Conservation (phyloP, 2,329 filamentous ascomycete genomes). For the Nigrospora sphaerica region DNA sequence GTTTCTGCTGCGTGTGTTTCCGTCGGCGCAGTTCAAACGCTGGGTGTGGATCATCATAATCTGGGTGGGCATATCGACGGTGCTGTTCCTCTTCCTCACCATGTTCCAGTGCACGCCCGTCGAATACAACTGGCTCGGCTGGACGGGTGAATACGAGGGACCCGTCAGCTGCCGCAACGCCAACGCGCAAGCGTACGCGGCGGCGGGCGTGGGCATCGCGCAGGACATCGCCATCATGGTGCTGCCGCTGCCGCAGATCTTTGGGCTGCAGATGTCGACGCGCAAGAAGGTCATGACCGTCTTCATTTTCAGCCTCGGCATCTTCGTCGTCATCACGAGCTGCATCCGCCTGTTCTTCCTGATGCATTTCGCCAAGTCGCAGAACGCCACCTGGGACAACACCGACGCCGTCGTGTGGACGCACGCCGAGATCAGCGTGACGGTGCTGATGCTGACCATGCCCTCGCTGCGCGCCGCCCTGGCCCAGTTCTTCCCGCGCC, state of each 20-base stretch:
- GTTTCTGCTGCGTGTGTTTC: constrained; percentile 7
- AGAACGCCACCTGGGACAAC: constrained; percentile 7
- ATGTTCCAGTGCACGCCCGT: constrained; percentile 9
- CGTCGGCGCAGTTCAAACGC: neutral
- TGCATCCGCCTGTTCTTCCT: constrained; percentile 6
- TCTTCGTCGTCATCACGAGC: constrained; percentile 5
- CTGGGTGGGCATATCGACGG: constrained; percentile 3
- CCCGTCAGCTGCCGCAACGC: constrained; percentile 4
- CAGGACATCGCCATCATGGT: constrained; percentile 8
- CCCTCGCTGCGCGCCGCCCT: constrained; percentile 1
- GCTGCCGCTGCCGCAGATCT: constrained; percentile 8
- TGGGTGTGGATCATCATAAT: constrained; percentile 3
- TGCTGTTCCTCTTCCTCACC: constrained; percentile 5
- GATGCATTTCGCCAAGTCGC: constrained; percentile 3
- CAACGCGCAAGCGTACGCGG: constrained; percentile 2
- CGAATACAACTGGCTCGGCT: constrained; percentile 6
- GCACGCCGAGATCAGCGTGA: constrained; percentile 4
- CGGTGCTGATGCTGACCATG: constrained; percentile 2
- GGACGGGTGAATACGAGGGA: constrained; percentile 3
- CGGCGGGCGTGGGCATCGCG: constrained; percentile 4
- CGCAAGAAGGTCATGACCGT: constrained; percentile 4
- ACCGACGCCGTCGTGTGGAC: constrained; percentile 8
- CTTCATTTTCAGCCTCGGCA: constrained; percentile 9
- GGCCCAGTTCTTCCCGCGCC: neutral
- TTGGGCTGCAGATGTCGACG: constrained; percentile 4